These are phyloP conservation scores for Lantana camara DNA, from an alignment of 257 asterid species.

Conservation along the genomic window DNA sequence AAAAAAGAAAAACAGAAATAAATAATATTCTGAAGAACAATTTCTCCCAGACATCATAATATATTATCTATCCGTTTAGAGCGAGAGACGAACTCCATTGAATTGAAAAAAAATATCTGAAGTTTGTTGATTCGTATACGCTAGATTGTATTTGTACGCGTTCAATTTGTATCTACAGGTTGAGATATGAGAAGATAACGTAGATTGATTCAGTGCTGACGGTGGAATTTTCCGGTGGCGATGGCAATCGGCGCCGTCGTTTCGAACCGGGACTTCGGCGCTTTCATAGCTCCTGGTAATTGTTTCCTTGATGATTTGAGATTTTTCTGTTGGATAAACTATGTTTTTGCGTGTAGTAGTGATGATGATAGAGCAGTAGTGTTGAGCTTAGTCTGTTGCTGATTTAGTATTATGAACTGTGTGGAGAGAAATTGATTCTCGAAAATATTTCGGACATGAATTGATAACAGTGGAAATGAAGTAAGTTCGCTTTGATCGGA, in stretches of 20 bases:
- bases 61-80: slow-evolving; percentile 36
- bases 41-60: slow-evolving; percentile 23
- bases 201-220: background rate
- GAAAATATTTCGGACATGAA: background rate
- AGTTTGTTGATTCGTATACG: background rate
- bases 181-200: slow-evolving; percentile 14
- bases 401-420: background rate
- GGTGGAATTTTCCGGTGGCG: slow-evolving; percentile 35
- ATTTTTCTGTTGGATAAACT: background rate
- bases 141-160: background rate
- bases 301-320: background rate
- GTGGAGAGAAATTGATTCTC: background rate
- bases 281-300: slow-evolving; percentile 63
- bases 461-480: background rate
- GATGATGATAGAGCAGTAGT: background rate
- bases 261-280: slow-evolving; percentile 74
- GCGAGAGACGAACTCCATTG: slow-evolving; percentile 26
- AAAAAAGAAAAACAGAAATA: background rate
- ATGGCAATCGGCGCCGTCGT: slow-evolving; percentile 85
- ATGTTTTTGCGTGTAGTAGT: background rate
- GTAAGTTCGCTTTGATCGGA: too few species aligned
- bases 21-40: slow-evolving; percentile 7
- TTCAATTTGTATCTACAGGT: slow-evolving; percentile 9
- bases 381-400: slow-evolving; percentile 3
- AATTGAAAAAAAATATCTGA: slow-evolving; percentile 22